Evolutionary conservation across 805 yeast genomes (phyloP), one percentile per base, ranked within the genome.

Genomic region (Saccharomycopsis microspora): DNA sequence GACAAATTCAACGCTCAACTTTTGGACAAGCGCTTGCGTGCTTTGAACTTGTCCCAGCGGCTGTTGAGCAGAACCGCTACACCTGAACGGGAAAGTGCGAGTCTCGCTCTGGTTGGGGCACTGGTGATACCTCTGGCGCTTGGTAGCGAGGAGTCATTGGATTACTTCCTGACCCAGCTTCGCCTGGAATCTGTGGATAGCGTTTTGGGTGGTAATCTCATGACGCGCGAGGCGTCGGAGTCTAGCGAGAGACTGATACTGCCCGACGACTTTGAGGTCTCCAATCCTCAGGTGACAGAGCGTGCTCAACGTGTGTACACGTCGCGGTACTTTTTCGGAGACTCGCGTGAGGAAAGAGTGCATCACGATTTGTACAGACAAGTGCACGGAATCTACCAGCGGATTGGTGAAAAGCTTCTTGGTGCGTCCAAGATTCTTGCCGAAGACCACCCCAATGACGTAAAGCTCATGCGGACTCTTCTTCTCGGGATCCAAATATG

Each of bases 401-500:
- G 66, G 32, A 69, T 87, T 39, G 93, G 90, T 0, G 65, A 69
- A 50, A 68, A 76, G 40, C 71, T 89, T 47, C 95, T 85, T 57
- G 66, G 67, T 4, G 60, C 85, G 4, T 74, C 70, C 47, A 56
- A 62, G 5, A 73, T 71, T 53, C 62, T 87, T 48, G 56, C 63
- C 5, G 60, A 67, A 1, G 64, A 74, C 44, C 72, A 72, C 41
- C 78, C 74, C 39, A 87, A 85, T 51, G 82, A 85, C 51, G 74
- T 83, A 5, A 74, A 75, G 8, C 59, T 83, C 4, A 73, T 80
- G 58, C 77, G 77, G 52, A 75, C 78, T 42, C 69, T 82, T 34
- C 63, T 87, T 33, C 75, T 77, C 57, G 79, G 82, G 3, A 59
- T 82, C 41, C 78, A 82, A 52, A 76, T 82, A 5, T 93, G 94